Conservation (phyloP, 176 grass and related monocot species). For the Dendrocalamus sinicus region DNA sequence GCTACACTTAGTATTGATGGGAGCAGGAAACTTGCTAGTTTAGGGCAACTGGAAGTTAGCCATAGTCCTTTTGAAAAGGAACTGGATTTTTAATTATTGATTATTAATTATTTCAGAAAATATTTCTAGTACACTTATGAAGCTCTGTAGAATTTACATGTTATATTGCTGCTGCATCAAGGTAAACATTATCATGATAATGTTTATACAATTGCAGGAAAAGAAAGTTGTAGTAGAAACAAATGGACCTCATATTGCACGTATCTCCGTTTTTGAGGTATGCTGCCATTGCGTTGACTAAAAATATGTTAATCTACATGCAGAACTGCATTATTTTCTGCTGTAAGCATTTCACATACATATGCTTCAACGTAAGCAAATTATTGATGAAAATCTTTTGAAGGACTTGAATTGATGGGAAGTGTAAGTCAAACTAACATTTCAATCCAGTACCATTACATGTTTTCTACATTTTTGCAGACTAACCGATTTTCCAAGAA, state of each 20-base stretch:
- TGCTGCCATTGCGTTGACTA: conserved; percentile 20
- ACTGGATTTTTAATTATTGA: neutral
- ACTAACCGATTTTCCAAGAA: conserved; percentile 89
- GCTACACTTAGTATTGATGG: neutral
- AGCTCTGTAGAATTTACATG: conserved; percentile 14
- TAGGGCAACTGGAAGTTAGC: neutral
- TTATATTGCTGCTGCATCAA: neutral
- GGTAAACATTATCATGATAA: neutral
- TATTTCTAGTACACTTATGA: neutral
- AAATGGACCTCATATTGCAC: conserved; percentile 84
- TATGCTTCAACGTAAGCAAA: conserved; percentile 8
- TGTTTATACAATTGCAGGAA: conserved; percentile 62
- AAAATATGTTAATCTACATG: neutral
- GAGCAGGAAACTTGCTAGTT: neutral
- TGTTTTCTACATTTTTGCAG: conserved; percentile 56
- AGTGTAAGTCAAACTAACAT: conserved; percentile 15
- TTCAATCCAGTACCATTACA: conserved; percentile 22
- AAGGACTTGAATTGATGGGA: conserved; percentile 6
- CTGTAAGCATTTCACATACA: conserved; percentile 1
- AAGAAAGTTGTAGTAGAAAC: conserved; percentile 91
- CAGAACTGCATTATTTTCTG: neutral
- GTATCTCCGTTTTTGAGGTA: conserved; percentile 95
- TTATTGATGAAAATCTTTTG: conserved; percentile 4
- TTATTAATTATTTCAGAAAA: neutral
- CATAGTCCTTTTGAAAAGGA: neutral